Evolutionary conservation across 495 filamentous ascomycete genomes (phyloP), one percentile per base, ranked within the genome.

Genomic region (Penicillium goetzii): DNA sequence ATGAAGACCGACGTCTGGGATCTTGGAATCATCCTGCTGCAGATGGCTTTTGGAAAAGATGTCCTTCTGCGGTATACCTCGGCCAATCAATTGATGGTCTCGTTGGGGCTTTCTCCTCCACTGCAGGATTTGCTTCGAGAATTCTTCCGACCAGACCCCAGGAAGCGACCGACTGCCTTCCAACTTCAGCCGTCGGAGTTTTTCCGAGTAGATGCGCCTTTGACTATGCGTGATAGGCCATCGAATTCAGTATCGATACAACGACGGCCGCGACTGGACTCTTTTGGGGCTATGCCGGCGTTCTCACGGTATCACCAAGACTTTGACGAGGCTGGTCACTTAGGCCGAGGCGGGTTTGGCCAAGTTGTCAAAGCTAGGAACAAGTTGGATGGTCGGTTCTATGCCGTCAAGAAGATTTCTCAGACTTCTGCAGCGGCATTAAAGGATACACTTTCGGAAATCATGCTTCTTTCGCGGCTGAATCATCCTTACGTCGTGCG

Each of bases 351-450:
- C 17, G 96, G 94, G 2, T 99, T 96, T 75, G 95, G 96, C 32
- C 91, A 97, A 77, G 95, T 99, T n/a, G 92, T 99, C 47, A 93
- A 94, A 72, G 94, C 95, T 8, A 85, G 96, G 60, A 96, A 97
- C 68, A 96, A 93, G 74, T 84, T 97, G 8, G 94, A 98, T 75
- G 91, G 92, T 10, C 89, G 90, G 56, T 86, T 96, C 12, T 99
- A 99, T 81, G 95, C 95, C 4, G 88, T 99, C 64, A 99, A 99
- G 74, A 97, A 97, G 70, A 96, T 99, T 58, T 91, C 88, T 25
- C 89, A 93, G 64, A 89, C 88, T 55, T 92, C 92, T 19, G 84
- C 90, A 40, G 81, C 88, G 40, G 90, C 90, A 26, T 78, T 98
- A 53, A 90, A 90, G 25, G 89, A 94, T 66, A 91, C 97, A 26